These are phyloP conservation scores for Stachybotrys chartarum DNA, from an alignment of 2,329 filamentous ascomycete species.

Conservation along the genomic window DNA sequence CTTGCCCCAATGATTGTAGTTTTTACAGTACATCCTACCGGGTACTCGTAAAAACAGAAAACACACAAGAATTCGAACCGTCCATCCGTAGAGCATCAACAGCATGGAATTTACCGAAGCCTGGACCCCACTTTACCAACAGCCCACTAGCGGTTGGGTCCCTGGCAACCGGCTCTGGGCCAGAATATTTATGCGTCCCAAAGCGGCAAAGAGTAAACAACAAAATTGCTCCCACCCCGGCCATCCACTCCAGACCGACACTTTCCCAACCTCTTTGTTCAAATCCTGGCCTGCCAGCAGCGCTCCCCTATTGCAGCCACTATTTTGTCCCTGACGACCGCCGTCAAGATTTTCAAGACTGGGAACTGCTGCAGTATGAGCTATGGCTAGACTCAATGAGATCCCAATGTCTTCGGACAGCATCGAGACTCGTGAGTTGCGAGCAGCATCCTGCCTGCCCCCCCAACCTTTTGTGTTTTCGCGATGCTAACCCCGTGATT, in stretches of 20 bases:
- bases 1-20: too few relatives aligned
- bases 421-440: slow-evolving; percentile 60
- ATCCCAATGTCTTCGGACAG: slow-evolving; percentile 59
- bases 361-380: slow-evolving; percentile 23
- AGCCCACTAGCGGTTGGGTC: slow-evolving; percentile 2
- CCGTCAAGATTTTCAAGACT: neutral
- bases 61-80: too few relatives aligned
- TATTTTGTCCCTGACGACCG: neutral
- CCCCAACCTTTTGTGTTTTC: slow-evolving; percentile 4
- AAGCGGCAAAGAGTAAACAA: slow-evolving; percentile 25
- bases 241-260: slow-evolving; percentile 13
- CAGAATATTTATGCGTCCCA: neutral
- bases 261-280: slow-evolving; percentile 12
- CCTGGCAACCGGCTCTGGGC: slow-evolving; percentile 18
- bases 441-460: neutral
- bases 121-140: too few relatives aligned
- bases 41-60: too few relatives aligned
- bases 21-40: too few relatives aligned
- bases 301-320: neutral
- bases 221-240: slow-evolving; percentile 9
- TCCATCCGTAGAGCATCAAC: too few relatives aligned
- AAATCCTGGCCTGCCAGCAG: neutral
- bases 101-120: too few relatives aligned
- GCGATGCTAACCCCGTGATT: slow-evolving; percentile 10
- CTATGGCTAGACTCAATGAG: slow-evolving; percentile 79